Evolutionary conservation across 306 rosid species (phyloP), one percentile per base, ranked within the genome.

Genomic region (Pachyrhizus erosus): DNA sequence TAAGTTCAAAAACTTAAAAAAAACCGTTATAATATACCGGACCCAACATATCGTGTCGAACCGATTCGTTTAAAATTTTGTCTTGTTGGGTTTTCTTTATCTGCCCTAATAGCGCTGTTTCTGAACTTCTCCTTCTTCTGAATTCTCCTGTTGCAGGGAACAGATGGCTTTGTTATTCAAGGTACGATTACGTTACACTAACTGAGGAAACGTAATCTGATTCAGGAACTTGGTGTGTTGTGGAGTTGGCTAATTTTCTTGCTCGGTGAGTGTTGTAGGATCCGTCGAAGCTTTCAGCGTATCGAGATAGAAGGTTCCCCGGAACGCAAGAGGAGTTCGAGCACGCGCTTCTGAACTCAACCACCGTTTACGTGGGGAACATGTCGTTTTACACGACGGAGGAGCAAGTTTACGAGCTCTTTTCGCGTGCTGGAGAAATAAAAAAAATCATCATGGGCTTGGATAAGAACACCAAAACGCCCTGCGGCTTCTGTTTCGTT

Each of bases 381-480:
- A 96, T 93, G 99, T 96, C 98, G 17, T 96, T 96, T 73, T 96
- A 96, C 81, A 91, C 99, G 20, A 95, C 98, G 14, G 98, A 95
- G 83, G 98, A 95, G 85, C 98, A 95, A 88, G 91, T 93, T 64
- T 93, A 91, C 71, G 99, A 96, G 84, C 94, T 96, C 10, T 96
- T 96, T 78, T 77, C 98, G 14, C 88, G 97, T n/a, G 92, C 96
- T 51, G 99, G 99, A 42, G 99, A 96, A 89, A 85, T 96, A 20
- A 96, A 96, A 88, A 96, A 93, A 88, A 93, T 96, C 20, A 93
- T 93, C 54, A 93, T 96, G 99, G 99, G 99, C 18, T 89, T 96
- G 96, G 99, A 96, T 77, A 96, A 96, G 91, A 96, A 96, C 85
- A 48, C 99, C 0, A 92, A 96, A 87, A 95, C 98, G 0, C 99